A percentile compares a stretch with the other conserved stretches of the same genome.
These are phyloP conservation scores for Leccinum barrowsii DNA, from an alignment of 768 basidiomycete species.

Conservation along the genomic window DNA sequence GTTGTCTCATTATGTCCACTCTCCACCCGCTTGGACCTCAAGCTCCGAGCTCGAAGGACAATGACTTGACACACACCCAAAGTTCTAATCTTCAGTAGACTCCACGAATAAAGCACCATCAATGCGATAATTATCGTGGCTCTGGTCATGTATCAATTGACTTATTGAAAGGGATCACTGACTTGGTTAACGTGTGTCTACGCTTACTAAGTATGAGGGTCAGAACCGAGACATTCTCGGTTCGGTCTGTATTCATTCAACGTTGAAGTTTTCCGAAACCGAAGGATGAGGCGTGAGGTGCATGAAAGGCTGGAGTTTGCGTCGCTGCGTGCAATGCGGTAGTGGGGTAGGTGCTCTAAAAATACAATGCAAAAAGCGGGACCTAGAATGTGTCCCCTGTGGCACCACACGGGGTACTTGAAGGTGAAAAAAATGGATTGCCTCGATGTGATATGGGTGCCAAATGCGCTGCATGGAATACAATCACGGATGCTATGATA, in stretches of 20 bases:
- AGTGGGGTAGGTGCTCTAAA: background rate
- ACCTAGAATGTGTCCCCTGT: background rate
- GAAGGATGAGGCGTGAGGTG: background rate
- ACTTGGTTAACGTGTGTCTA: slow-evolving; percentile 4
- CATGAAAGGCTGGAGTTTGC: background rate
- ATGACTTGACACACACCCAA: background rate
- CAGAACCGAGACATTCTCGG: slow-evolving; percentile 49
- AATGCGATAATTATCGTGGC: background rate
- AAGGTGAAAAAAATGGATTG: background rate
- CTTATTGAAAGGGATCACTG: background rate
- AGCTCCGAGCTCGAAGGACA: background rate
- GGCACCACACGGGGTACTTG: background rate
- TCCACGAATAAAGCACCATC: background rate
- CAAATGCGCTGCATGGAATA: slow-evolving; percentile 4
- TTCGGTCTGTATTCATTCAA: slow-evolving; percentile 35
- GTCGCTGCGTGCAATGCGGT: background rate
- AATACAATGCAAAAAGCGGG: background rate
- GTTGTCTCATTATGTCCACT: background rate
- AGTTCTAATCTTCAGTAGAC: background rate
- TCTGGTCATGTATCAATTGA: background rate
- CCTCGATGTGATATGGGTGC: background rate
- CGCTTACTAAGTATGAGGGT: slow-evolving; percentile 46
- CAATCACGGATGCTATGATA: slow-evolving; percentile 1
- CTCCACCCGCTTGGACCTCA: background rate
- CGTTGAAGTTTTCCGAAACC: background rate